Base-by-base conservation (phyloP, 2,329 filamentous ascomycete genomes). In the Aspergillus amoenus region DNA sequence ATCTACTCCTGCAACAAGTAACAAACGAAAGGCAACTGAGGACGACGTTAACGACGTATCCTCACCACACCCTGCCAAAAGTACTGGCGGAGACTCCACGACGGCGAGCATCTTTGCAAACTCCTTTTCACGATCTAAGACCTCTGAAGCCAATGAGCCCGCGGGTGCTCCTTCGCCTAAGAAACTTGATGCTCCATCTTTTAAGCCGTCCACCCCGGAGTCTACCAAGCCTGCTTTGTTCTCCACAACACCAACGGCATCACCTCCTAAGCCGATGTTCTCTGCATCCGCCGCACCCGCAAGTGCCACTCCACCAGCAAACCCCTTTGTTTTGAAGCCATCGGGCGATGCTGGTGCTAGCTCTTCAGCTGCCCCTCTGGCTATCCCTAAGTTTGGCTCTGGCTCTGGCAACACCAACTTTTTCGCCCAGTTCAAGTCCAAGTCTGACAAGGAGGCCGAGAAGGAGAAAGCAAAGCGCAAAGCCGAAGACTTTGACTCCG, bases 401-500 rank as follows among this genome's bases (percentile, higher is more conserved):
- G 59, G 69, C 44, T 21, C 21, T 21, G 59, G 68, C 49, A 55
- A 57, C 12, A 64, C 64, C 5, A 70, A 76, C 56, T 80, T 80
- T 63, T 66, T 78, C 52, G 69, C 70, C 17, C 70, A 78, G 7
- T 81, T 81, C 59, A 72, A 73, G 46, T 62, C 70, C 32, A 58
- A 70, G 52, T 70, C 78, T 5, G 72, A 75, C 18, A 70, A 76
- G 50, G 68, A 70, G 32, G 73, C 74, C 47, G 75, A 77, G 44
- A 73, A 76, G 46, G 77, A 77, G 45, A 78, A 76, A 56, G 74
- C 72, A 54, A 79, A 79, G 66, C 76, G 79, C 49, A 81, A 80
- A 66, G 77, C 73, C 3, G 78, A 81, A 50, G 78, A 81, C 21
- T 81, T 78, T 58, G 79, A 82, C 60, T 81, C 79, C 7, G 80